These are phyloP conservation scores for Ocimum tenuiflorum DNA, from an alignment of 257 asterid species.

Conservation along the genomic window DNA sequence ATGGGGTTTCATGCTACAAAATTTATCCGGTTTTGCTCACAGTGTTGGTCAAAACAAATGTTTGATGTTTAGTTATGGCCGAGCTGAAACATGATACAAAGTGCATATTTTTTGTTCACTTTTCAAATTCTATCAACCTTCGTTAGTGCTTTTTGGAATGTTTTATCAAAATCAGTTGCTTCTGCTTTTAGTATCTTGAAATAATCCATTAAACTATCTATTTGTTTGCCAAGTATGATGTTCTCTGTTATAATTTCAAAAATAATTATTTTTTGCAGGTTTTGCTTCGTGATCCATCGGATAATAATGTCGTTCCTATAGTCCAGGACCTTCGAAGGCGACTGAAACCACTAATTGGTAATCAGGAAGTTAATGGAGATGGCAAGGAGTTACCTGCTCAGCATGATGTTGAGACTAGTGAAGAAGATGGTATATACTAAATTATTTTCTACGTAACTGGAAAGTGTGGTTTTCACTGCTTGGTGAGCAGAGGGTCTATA, in stretches of 20 bases:
- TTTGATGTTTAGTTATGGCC: not conserved
- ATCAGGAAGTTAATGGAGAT: conserved; percentile 52
- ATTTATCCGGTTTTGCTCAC: not conserved
- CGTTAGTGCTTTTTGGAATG: not conserved
- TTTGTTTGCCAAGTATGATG: not conserved
- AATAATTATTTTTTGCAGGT: conserved; percentile 34
- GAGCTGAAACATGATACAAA: not conserved
- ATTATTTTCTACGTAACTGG: not conserved
- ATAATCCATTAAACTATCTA: not conserved
- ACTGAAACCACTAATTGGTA: conserved; percentile 40
- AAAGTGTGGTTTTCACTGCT: not conserved
- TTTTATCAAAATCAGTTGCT: not conserved
- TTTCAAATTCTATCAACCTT: not conserved
- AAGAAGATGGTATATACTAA: conserved; percentile 65
- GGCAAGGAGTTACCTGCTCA: conserved; percentile 38
- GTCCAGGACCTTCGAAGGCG: conserved; percentile 81
- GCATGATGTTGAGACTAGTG: conserved; percentile 60
- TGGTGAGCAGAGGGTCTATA: conserved; percentile 15
- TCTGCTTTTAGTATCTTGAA: not conserved
- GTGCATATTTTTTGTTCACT: not conserved
- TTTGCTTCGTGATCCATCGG: conserved; percentile 73
- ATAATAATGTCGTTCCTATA: conserved; percentile 68
- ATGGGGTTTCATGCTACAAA: not conserved
- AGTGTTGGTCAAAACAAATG: not conserved
- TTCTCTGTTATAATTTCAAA: not conserved